Conservation (phyloP, 1,284 basidiomycete genomes). For the Cryptococcus jaspeensis region DNA sequence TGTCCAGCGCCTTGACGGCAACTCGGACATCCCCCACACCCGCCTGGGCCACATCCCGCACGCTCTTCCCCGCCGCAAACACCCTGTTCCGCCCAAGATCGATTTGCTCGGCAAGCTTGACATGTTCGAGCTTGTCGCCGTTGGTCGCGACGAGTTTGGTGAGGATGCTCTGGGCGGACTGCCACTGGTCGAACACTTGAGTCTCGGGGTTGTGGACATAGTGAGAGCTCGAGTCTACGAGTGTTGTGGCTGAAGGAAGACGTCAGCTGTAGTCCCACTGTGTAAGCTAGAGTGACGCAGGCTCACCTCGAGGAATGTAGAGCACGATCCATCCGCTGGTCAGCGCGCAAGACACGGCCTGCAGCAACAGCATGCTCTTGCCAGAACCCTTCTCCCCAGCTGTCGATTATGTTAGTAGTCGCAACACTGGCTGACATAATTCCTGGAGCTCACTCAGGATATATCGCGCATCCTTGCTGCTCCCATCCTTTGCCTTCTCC, state of each 20-base stretch:
- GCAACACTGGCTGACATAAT: background rate
- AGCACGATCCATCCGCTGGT: slow-evolving; percentile 77
- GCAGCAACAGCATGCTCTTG: slow-evolving; percentile 78
- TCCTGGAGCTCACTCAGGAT: slow-evolving; percentile 24
- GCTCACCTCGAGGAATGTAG: slow-evolving; percentile 77
- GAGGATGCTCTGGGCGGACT: slow-evolving; percentile 15
- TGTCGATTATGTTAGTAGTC: slow-evolving; percentile 40
- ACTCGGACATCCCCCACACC: slow-evolving; percentile 60
- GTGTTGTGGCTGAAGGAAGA: slow-evolving; percentile 58
- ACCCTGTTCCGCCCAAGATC: slow-evolving; percentile 38
- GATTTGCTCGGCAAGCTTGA: slow-evolving; percentile 13
- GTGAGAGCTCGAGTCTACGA: slow-evolving; percentile 74
- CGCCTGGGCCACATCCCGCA: slow-evolving; percentile 62
- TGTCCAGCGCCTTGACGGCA: slow-evolving; percentile 66
- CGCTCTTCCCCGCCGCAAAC: slow-evolving; percentile 56
- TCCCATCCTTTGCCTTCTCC: slow-evolving; percentile 21
- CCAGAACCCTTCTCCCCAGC: slow-evolving; percentile 77
- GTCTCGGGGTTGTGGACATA: slow-evolving; percentile 74
- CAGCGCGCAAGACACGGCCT: slow-evolving; percentile 71
- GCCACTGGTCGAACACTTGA: slow-evolving; percentile 72
- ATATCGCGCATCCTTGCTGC: slow-evolving; percentile 21
- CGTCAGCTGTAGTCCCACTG: background rate
- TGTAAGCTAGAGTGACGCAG: background rate
- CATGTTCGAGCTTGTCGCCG: slow-evolving; percentile 41
- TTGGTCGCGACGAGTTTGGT: slow-evolving; percentile 39